Evolutionary conservation across 192 early-diverging fungal genomes (phyloP).

Genomic region (Linnemannia schmuckeri): DNA sequence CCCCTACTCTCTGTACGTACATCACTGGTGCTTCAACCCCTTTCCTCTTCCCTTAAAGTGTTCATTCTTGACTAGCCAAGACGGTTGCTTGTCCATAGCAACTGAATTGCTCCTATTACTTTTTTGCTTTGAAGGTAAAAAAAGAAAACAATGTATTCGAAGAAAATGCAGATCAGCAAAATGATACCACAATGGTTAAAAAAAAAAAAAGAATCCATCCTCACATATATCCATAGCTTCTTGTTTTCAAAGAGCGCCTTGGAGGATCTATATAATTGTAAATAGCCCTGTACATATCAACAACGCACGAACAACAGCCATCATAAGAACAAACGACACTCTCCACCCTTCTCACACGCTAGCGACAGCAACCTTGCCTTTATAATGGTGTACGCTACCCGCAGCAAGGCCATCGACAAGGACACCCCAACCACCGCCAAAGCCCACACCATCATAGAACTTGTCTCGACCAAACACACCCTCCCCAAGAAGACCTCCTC

Average conservation of each 20-base stretch:
- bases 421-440: neutral
- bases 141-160: too few relatives aligned
- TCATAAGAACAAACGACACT: neutral
- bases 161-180: too few relatives aligned
- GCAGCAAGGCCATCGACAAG: constrained; percentile 7
- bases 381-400: constrained; percentile 32
- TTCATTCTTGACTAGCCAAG: neutral
- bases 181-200: too few relatives aligned
- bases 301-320: neutral
- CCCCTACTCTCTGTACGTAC: neutral
- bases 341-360: neutral
- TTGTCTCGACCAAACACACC: neutral
- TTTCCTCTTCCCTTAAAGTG: neutral
- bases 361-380: neutral
- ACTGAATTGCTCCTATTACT: neutral
- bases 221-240: too few relatives aligned
- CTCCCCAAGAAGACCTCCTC: neutral
- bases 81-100: neutral
- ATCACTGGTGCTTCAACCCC: neutral
- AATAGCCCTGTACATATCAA: too few relatives aligned
- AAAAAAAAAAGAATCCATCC: too few relatives aligned
- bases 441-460: neutral
- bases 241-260: too few relatives aligned
- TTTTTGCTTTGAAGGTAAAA: neutral
- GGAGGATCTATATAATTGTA: too few relatives aligned